A percentile compares a stretch with the other conserved stretches of the same genome.
Evolutionary conservation across 2,329 filamentous ascomycete species (phyloP).

Genomic region (Diplocarpon mali): DNA sequence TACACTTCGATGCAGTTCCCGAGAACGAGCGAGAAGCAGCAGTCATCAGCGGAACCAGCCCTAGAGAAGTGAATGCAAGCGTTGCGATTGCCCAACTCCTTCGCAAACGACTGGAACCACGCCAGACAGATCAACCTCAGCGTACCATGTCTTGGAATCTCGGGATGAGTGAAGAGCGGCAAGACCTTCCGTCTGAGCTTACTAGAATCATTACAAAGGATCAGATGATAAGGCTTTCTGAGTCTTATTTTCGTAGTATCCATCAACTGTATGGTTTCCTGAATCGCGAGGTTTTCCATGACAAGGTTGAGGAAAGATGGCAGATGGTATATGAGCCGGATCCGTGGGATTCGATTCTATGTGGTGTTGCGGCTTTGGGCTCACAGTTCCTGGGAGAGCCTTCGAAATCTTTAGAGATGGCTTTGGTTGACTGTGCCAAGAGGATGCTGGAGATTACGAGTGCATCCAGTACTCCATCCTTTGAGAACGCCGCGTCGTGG

Average conservation of each 20-base stretch:
- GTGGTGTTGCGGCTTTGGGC: slow-evolving; percentile 4
- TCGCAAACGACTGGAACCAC: slow-evolving; percentile 1
- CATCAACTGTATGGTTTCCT: slow-evolving; percentile 4
- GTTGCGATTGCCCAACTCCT: slow-evolving; percentile 2
- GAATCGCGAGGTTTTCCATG: slow-evolving; percentile 2
- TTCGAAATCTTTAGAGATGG: not conserved
- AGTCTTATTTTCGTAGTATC: slow-evolving; percentile 1
- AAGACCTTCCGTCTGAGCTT: slow-evolving; percentile 1
- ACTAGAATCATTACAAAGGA: slow-evolving; percentile 2
- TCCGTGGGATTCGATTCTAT: slow-evolving; percentile 3
- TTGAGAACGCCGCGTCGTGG: slow-evolving; percentile 2
- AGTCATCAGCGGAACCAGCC: not conserved
- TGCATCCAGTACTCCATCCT: slow-evolving; percentile 2
- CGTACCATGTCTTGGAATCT: slow-evolving; percentile 1
- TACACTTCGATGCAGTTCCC: not conserved
- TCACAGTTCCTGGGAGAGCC: slow-evolving; percentile 1
- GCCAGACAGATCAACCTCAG: not conserved
- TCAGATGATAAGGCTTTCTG: slow-evolving; percentile 1
- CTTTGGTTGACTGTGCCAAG: slow-evolving; percentile 2
- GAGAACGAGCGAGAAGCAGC: not conserved
- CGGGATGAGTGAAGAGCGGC: slow-evolving; percentile 3
- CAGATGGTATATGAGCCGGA: slow-evolving; percentile 2
- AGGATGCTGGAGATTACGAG: slow-evolving; percentile 5
- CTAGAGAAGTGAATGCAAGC: slow-evolving; percentile 1
- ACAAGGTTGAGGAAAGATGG: slow-evolving; percentile 3